Base-by-base conservation (phyloP, 768 basidiomycete species). In the Calocybe cyanea region DNA sequence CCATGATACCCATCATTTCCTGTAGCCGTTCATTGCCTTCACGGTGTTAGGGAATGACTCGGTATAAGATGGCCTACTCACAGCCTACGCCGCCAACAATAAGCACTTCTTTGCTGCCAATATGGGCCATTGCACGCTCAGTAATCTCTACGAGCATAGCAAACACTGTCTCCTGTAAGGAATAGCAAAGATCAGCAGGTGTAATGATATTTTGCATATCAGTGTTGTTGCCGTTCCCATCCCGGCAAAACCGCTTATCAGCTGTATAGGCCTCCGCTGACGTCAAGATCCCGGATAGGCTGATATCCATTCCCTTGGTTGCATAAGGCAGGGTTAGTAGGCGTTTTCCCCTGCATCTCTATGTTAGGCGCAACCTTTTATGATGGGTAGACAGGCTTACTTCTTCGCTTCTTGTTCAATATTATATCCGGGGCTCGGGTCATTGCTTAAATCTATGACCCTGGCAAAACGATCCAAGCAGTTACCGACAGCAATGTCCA, bases 21-120 rank as follows among this genome's bases (percentile, higher is more conserved):
- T 99, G 96, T 31, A 99, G 68, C 49, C 95, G 73, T 57, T 87
- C 77, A 60, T 99, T 99, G 56, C 89, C 93, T 97, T 50, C 11
- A 28, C 11, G 11, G 25, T 28, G 11, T 28, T 37, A 24, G 13
- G 25, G 49, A 23, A 30, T 41, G 18, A 18, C 43, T 30, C 13
- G 20, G 41, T 37, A 45, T 17, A 14, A 8, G 10, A 35, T 3
- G 41, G 41, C 24, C 13, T 41, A 18, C 91, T 71, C 64, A 95
- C 95, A 93, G n/a, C 96, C 96, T n/a, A 99, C 96, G 25, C 96
- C 96, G 3, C 96, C 96, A 7, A 99, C 96, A 44, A 99, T 93
- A 32, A 99, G 76, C 1, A 97, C 94, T 57, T 99, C 94, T 63
- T 80, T 91, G 57, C 92, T 95, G 9, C 89, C 89, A 17, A 97